Evolutionary conservation across 257 asterid genomes (phyloP).

Genomic region (Penstemon newberryi): DNA sequence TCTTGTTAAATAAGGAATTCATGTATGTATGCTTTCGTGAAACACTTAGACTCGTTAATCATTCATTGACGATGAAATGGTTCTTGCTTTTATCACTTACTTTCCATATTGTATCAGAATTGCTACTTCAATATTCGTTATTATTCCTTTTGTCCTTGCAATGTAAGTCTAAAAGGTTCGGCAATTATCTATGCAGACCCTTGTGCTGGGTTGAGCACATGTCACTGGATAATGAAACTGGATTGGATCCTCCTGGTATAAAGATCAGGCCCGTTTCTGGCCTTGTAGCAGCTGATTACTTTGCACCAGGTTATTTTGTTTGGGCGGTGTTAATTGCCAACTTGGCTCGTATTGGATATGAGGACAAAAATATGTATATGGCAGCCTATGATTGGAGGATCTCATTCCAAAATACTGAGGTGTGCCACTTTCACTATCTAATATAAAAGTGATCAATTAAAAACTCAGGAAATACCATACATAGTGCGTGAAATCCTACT

Average conservation of each 20-base stretch:
- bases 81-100: background rate
- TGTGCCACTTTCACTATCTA: constrained; percentile 32
- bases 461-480: background rate
- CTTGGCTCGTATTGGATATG: constrained; percentile 86
- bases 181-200: constrained; percentile 49
- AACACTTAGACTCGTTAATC: background rate
- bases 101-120: background rate
- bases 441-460: background rate
- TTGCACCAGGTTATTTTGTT: constrained; percentile 82
- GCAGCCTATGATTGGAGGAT: constrained; percentile 93
- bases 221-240: constrained; percentile 79
- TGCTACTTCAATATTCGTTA: background rate
- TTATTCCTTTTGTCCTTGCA: constrained; percentile 4
- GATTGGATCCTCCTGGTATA: constrained; percentile 78
- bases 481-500: constrained; percentile 20
- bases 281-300: constrained; percentile 86
- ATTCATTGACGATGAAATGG: background rate
- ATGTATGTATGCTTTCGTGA: background rate
- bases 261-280: constrained; percentile 82
- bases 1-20: constrained; percentile 3
- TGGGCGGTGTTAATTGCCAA: constrained; percentile 86
- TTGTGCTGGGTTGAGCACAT: constrained; percentile 87
- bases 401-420: constrained; percentile 86
- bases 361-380: constrained; percentile 85
- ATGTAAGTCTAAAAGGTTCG: background rate